Evolutionary conservation across 2,329 filamentous ascomycete species (phyloP), one percentile per base, ranked within the genome.

Genomic region (Ophiostoma sp.): DNA sequence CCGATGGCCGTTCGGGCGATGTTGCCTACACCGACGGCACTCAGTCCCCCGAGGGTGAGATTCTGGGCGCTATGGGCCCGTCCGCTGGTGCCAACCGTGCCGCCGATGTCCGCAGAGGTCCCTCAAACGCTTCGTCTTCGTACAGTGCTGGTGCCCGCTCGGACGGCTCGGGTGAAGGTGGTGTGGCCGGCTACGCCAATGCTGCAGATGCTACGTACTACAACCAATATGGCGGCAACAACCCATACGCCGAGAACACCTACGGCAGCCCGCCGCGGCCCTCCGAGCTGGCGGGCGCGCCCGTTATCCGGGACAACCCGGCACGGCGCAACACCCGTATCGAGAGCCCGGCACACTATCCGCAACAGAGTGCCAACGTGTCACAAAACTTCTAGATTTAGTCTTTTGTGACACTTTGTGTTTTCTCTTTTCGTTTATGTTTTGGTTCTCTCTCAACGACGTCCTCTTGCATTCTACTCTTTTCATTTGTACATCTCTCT

Each of bases 61-160:
- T 93, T 63, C 87, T 97, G 50, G 94, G 92, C 70, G 93, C 91
- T 57, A 91, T 97, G 83, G 94, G 93, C 2, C 92, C 93, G 15
- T 86, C 89, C 17, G 87, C 91, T 33, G 86, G 88, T 72, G 87
- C 89, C 75, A 91, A 92, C 81, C 87, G 89, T 70, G 86, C 84
- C 68, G 85, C 83, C 33, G 93, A 93, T 77, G 92, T 98, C 48
- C 93, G 92, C 77, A 92, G 96, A 71, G 96, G 96, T 0, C 91
- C 94, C 1, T 98, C 95, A 6, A 98, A 98, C 79, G 96, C 96
- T 6, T 99, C 96, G 0, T 98, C 96, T 0, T 95, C 93, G 1
- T 99, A 98, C 84, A 98, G 95, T 76, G 92, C 91, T 15, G 92
- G 90, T 8, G 91, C 90, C 61, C 89, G 89, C 74, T 98, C 95